Percentiles rank a stretch among this genome's conserved stretches.
Evolutionary conservation across 805 yeast genomes (phyloP).

Genomic region (Blastobotrys mokoenaii): DNA sequence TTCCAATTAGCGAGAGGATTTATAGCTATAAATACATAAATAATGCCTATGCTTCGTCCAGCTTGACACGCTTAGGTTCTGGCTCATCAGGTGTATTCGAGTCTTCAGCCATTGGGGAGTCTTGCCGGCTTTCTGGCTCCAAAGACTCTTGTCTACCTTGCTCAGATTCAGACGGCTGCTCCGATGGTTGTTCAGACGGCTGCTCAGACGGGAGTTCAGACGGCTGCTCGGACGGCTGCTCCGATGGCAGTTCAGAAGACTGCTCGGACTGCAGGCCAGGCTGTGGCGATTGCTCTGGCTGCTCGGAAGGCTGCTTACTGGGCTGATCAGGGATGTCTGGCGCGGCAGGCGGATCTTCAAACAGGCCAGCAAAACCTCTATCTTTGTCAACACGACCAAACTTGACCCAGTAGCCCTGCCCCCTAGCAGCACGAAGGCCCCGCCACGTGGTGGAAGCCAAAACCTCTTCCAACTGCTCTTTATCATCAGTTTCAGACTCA

Average conservation of each 20-base stretch:
- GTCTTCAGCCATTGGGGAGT: slow-evolving; percentile 1
- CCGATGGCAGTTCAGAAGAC: neutral
- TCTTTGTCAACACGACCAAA: slow-evolving; percentile 31
- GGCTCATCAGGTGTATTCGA: slow-evolving; percentile 1
- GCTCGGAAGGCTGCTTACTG: too few species aligned
- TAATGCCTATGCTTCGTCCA: neutral
- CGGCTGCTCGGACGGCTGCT: neutral
- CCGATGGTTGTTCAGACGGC: neutral
- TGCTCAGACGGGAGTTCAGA: neutral
- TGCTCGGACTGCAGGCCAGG: slow-evolving; percentile 1
- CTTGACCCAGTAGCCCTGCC: slow-evolving; percentile 28
- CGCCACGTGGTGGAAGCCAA: slow-evolving; percentile 33
- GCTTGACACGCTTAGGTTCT: neutral
- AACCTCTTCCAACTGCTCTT: slow-evolving; percentile 3
- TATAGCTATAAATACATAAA: too few species aligned
- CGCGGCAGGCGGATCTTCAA: slow-evolving; percentile 10
- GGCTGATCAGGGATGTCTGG: slow-evolving; percentile 3
- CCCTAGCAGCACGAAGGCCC: slow-evolving; percentile 35
- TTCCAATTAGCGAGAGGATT: neutral
- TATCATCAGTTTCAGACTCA: slow-evolving; percentile 13
- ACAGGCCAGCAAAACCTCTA: slow-evolving; percentile 34
- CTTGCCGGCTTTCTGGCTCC: too few species aligned
- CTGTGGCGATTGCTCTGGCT: neutral
- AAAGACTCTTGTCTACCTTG: too few species aligned
- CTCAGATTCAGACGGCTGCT: too few species aligned